Conservation (phyloP, 495 filamentous ascomycete species). For the Aspergillus hancockii region DNA sequence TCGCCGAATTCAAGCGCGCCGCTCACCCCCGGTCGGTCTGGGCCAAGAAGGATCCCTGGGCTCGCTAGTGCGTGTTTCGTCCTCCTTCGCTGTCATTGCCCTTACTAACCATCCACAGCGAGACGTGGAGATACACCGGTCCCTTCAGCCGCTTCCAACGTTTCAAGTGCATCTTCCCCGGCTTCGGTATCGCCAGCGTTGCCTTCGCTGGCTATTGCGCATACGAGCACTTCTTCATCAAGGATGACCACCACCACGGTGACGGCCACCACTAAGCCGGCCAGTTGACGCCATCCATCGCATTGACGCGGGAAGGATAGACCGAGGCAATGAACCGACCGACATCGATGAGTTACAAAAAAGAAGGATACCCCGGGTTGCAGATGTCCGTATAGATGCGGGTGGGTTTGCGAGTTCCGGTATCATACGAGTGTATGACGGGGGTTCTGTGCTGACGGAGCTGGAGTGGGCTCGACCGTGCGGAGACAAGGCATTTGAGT, state of each 20-base stretch:
- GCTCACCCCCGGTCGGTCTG: slow-evolving; percentile 57
- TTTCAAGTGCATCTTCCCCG: slow-evolving; percentile 82
- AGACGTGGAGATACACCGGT: slow-evolving; percentile 92
- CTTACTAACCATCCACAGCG: slow-evolving; percentile 54
- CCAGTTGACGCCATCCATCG: slow-evolving; percentile 9
- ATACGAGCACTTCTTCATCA: slow-evolving; percentile 83
- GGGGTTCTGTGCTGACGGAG: not conserved
- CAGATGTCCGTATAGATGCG: slow-evolving; percentile 7
- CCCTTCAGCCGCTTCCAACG: slow-evolving; percentile 86
- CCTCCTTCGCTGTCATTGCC: not conserved
- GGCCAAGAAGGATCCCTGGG: slow-evolving; percentile 83
- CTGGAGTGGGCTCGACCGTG: not conserved
- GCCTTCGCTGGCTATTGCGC: slow-evolving; percentile 87
- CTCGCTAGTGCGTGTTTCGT: slow-evolving; percentile 57
- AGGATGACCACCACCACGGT: slow-evolving; percentile 70
- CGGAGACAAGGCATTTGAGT: slow-evolving; percentile 9
- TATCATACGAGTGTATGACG: not conserved
- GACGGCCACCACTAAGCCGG: slow-evolving; percentile 45
- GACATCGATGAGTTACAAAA: slow-evolving; percentile 23
- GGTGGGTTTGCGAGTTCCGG: not conserved
- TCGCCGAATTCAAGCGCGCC: slow-evolving; percentile 68
- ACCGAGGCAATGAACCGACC: slow-evolving; percentile 2
- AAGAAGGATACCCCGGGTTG: slow-evolving; percentile 29
- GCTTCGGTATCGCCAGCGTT: slow-evolving; percentile 86
- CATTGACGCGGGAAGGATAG: slow-evolving; percentile 3